Evolutionary conservation across 176 grass and related monocot genomes (phyloP).

Genomic region (Oryza meridionalis): DNA sequence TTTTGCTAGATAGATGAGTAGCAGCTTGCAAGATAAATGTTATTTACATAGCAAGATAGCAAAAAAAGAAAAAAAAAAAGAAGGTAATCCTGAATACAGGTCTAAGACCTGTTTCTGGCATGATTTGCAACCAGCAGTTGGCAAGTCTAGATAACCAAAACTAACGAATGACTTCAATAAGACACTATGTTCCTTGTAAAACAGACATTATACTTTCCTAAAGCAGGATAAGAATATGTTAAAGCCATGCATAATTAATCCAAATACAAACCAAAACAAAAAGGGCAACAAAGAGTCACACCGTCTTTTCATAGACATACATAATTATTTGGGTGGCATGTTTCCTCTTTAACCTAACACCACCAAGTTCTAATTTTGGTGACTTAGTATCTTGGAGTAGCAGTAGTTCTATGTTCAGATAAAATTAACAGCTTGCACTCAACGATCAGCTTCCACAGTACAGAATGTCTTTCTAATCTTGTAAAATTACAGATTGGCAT

Average conservation of each 20-base stretch:
- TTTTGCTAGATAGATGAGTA: background rate
- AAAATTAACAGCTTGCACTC: background rate
- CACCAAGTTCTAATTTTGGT: background rate
- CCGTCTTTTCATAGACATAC: background rate
- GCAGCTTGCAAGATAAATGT: background rate
- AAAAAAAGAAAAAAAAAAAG: slow-evolving; percentile 16
- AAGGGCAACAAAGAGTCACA: background rate
- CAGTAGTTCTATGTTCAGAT: background rate
- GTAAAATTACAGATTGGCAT: background rate
- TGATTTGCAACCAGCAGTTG: background rate
- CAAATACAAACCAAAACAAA: slow-evolving; percentile 1
- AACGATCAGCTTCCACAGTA: background rate
- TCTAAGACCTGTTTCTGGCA: slow-evolving; percentile 27
- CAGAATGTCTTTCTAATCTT: background rate
- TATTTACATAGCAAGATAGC: slow-evolving; percentile 21
- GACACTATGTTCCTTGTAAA: background rate
- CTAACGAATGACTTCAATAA: background rate
- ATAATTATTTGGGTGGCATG: background rate
- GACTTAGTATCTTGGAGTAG: background rate
- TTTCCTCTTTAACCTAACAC: background rate
- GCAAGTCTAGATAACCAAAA: background rate
- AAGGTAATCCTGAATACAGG: background rate
- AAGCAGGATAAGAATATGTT: background rate
- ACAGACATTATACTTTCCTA: background rate
- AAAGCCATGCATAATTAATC: background rate